Evolutionary conservation across 2,329 filamentous ascomycete species (phyloP), one percentile per base, ranked within the genome.

Genomic region (Penicillium crustosum): DNA sequence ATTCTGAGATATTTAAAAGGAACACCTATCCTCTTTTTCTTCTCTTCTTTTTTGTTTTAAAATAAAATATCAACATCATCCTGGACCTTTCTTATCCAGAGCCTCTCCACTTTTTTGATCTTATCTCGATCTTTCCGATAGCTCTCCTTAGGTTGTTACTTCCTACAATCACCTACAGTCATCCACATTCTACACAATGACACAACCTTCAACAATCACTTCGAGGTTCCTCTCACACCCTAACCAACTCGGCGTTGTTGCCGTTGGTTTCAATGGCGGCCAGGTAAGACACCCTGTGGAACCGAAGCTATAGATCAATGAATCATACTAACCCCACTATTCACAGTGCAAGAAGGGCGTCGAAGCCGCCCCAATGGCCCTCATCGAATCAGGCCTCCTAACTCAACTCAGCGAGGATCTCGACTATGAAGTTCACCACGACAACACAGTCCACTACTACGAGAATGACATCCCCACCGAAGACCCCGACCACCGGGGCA

Each of bases 191-290:
- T 12, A 36, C 68, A 70, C 56, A 57, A 84, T 84, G 81, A 83
- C 82, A 35, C 77, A 78, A 55, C 83, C 85, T 33, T 81, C 85
- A 4, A 84, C 83, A 7, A 81, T 87, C 61, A 72, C 79, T 49
- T 82, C 85, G 60, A 92, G 89, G 72, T 97, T 97, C 80, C 88
- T 97, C 67, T 82, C 88, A 63, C 83, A 88, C 71, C 85, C 87
- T 33, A 83, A 90, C 71, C 88, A 97, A 70, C 83, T 99, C 63
- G 94, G 93, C 61, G 85, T 99, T 56, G 91, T 97, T 38, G 92
- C 93, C 49, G 94, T 97, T 38, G 93, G 93, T 62, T 99, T 97
- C 81, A 96, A 92, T 53, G 93, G 93, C 65, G 94, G 94, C 57
- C 94, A 97, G 86, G 92, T 94, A 86, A 68, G 82, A 52, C 29